Evolutionary conservation across 495 filamentous ascomycete species (phyloP).

Genomic region (Aspergillus steynii): DNA sequence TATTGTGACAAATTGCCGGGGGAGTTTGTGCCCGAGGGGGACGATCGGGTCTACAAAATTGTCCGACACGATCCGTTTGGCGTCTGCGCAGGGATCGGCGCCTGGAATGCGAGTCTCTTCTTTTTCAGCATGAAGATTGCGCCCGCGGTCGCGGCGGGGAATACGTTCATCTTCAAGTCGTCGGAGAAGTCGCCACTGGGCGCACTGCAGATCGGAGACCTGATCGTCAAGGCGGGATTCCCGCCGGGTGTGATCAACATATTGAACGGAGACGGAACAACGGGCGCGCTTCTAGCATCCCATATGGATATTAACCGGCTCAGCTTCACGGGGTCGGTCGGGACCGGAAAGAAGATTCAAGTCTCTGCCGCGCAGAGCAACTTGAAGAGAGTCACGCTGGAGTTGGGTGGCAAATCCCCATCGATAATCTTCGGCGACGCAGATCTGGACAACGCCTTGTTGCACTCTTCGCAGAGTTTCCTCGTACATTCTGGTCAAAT

Average conservation of each 20-base stretch:
- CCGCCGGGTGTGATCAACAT: conserved; percentile 6
- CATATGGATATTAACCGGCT: conserved; percentile 1
- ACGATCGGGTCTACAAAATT: conserved; percentile 14
- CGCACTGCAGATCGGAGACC: conserved; percentile 1
- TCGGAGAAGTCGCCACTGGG: conserved; percentile 6
- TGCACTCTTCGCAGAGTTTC: conserved; percentile 5
- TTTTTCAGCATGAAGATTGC: conserved; percentile 17
- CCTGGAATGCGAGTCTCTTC: conserved; percentile 18
- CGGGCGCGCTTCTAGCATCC: background rate
- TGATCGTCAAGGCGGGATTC: conserved; percentile 3
- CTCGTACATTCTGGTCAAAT: conserved; percentile 5
- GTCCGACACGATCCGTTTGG: conserved; percentile 18
- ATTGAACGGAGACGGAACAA: background rate
- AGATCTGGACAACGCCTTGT: background rate
- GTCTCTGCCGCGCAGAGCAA: conserved; percentile 2
- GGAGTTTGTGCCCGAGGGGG: conserved; percentile 12
- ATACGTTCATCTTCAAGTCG: conserved; percentile 8
- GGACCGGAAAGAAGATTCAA: conserved; percentile 4
- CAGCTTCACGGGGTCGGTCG: conserved; percentile 3
- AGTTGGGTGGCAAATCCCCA: conserved; percentile 5
- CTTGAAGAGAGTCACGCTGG: conserved; percentile 4
- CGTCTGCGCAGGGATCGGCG: conserved; percentile 17
- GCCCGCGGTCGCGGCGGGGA: conserved; percentile 15
- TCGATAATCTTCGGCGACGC: conserved; percentile 7
- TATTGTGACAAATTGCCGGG: conserved; percentile 14